Evolutionary conservation across 2,329 filamentous ascomycete genomes (phyloP).

Genomic region (Lanzia echinophila): DNA sequence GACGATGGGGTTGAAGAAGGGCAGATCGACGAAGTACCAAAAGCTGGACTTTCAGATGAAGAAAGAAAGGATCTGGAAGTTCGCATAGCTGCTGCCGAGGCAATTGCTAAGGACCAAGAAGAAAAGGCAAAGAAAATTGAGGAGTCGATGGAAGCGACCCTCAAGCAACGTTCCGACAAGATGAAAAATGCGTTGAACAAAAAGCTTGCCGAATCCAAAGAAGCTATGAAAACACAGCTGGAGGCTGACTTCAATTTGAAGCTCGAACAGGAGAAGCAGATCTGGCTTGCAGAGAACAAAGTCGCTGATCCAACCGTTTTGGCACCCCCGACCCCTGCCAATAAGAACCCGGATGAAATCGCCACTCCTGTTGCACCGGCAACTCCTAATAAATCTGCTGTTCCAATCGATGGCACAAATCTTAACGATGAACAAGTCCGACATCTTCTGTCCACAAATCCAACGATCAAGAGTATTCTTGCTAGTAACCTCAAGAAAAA

Average conservation of each 20-base stretch:
- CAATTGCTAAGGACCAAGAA: conserved; percentile 58
- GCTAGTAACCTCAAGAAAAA: conserved; percentile 61
- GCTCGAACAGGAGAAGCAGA: conserved; percentile 57
- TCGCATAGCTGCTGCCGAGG: conserved; percentile 53
- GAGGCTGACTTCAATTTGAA: conserved; percentile 41
- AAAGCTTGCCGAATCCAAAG: conserved; percentile 53
- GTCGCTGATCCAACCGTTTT: conserved; percentile 23
- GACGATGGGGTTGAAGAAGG: conserved; percentile 51
- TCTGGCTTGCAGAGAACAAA: conserved; percentile 50
- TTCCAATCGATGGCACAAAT: conserved; percentile 6
- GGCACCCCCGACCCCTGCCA: conserved; percentile 31
- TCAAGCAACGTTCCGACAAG: conserved; percentile 60
- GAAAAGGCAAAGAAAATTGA: conserved; percentile 52
- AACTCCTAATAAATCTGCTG: conserved; percentile 19
- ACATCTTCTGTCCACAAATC: conserved; percentile 49
- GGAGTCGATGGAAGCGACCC: conserved; percentile 49
- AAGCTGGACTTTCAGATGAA: conserved; percentile 42
- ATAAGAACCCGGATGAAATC: conserved; percentile 29
- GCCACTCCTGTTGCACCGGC: conserved; percentile 8
- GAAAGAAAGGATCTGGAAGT: conserved; percentile 57
- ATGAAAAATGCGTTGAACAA: conserved; percentile 64
- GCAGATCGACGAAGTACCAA: conserved; percentile 41
- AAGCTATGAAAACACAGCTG: conserved; percentile 47
- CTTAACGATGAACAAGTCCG: conserved; percentile 46
- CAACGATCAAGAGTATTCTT: conserved; percentile 38